These are phyloP conservation scores for Ganoderma multipileum DNA, from an alignment of 1,284 basidiomycete genomes.

Conservation along the genomic window DNA sequence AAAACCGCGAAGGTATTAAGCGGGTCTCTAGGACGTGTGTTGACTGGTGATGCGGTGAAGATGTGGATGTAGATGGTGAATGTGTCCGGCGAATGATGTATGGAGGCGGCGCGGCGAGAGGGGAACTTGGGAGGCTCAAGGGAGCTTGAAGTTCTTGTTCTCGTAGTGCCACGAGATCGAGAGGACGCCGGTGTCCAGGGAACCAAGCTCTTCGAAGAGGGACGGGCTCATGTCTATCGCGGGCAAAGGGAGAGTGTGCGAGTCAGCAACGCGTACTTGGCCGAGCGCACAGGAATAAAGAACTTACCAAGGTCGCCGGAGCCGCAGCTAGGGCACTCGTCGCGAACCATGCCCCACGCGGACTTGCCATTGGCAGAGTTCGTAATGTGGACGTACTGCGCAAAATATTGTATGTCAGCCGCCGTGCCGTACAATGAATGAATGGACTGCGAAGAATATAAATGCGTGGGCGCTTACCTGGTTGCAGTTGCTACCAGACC, in stretches of 20 bases:
- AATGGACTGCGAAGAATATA: neutral
- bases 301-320: conserved; percentile 43
- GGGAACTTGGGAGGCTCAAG: conserved; percentile 13
- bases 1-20: conserved; percentile 12
- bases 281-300: neutral
- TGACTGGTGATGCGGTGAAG: neutral
- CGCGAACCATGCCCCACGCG: conserved; percentile 41
- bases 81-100: neutral
- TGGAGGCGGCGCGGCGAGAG: conserved; percentile 4
- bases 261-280: conserved; percentile 12
- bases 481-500: conserved; percentile 46
- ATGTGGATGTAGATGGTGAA: neutral
- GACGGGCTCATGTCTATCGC: conserved; percentile 40
- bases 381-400: conserved; percentile 40
- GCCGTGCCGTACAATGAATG: neutral
- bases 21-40: neutral
- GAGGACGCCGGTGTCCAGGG: conserved; percentile 39
- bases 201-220: conserved; percentile 38
- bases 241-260: neutral
- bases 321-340: conserved; percentile 46
- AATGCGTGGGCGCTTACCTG: conserved; percentile 36
- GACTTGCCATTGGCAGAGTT: conserved; percentile 43
- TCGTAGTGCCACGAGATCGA: conserved; percentile 40
- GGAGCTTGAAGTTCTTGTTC: conserved; percentile 29
- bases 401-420: neutral